Conservation (phyloP, 2,329 filamentous ascomycete species). For the Nemania sp. region DNA sequence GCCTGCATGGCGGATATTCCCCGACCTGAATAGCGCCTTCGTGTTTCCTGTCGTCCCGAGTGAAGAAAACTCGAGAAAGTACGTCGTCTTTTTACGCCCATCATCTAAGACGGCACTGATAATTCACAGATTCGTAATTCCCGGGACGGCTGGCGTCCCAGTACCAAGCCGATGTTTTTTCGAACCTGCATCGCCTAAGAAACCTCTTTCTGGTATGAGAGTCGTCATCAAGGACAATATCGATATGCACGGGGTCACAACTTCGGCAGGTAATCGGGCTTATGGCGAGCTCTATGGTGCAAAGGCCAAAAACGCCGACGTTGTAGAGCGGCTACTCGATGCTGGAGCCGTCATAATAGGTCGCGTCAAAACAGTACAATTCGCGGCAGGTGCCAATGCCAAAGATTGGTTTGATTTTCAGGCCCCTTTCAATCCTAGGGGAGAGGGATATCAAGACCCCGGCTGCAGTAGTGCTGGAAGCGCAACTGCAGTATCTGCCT, state of each 20-base stretch:
- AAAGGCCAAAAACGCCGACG: background rate
- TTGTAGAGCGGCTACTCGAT: background rate
- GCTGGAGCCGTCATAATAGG: background rate
- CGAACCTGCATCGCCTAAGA: background rate
- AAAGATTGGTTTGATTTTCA: constrained; percentile 5
- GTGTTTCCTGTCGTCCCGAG: constrained; percentile 1
- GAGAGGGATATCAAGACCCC: background rate
- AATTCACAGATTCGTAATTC: constrained; percentile 3
- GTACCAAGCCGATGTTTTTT: constrained; percentile 3
- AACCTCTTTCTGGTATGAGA: constrained; percentile 3
- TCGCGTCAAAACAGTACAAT: background rate
- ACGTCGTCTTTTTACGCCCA: background rate
- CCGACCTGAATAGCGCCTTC: background rate
- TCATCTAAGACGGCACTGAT: background rate
- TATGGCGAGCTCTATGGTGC: background rate
- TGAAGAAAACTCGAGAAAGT: background rate
- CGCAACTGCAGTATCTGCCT: constrained; percentile 2
- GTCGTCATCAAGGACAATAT: constrained; percentile 1
- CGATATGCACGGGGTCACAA: background rate
- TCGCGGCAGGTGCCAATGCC: constrained; percentile 1
- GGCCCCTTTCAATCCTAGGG: background rate
- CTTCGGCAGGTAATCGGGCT: background rate
- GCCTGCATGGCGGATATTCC: constrained; percentile 2
- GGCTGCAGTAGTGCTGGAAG: background rate
- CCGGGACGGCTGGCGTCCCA: background rate